Evolutionary conservation across 2,329 filamentous ascomycete species (phyloP), one percentile per base, ranked within the genome.

Genomic region (Fusarium nelsonii): DNA sequence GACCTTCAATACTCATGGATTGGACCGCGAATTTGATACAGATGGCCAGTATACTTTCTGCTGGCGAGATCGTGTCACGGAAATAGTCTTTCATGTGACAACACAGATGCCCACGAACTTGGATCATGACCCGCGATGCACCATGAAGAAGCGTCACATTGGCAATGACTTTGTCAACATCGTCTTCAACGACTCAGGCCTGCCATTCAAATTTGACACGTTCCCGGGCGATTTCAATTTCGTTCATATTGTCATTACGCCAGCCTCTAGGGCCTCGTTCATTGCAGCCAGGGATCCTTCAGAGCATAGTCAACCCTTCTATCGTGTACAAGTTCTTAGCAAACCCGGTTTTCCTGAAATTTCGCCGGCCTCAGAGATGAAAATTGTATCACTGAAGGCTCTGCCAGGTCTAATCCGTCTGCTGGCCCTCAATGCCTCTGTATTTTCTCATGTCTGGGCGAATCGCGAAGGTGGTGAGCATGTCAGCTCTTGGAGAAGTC

Each of bases 161-260:
- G 96, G 96, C 60, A 99, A 99, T 76, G 96, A 98, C 79, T 97
- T 93, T 78, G 96, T 99, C 76, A 98, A 97, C 77, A 97, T 99
- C 72, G 91, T 99, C 60, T 99, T 97, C 85, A 99, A 99, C 78
- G 93, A 97, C 75, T 97, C 94, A 3, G 95, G 96, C n/a, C 79
- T 90, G 48, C 91, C 92, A 0, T 98, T 97, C 82, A 87, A 88
- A 55, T 97, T 97, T 77, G 89, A 97, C 77, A 97, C 93, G 0
- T 97, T 99, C 73, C 93, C 93, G 1, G 97, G 94, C 1, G 92
- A 95, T 59, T 97, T 99, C 84, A 98, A 97, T 77, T 97, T 92
- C 76, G 94, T 99, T 76, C 94, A 97, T 77, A 98, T 99, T 74
- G 91, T 98, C 73, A 95, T 99, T 75, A 93, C 92, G 3, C 96